These are phyloP conservation scores for Tolypocladium pustulatum DNA, from an alignment of 2,329 filamentous ascomycete genomes.

Conservation along the genomic window DNA sequence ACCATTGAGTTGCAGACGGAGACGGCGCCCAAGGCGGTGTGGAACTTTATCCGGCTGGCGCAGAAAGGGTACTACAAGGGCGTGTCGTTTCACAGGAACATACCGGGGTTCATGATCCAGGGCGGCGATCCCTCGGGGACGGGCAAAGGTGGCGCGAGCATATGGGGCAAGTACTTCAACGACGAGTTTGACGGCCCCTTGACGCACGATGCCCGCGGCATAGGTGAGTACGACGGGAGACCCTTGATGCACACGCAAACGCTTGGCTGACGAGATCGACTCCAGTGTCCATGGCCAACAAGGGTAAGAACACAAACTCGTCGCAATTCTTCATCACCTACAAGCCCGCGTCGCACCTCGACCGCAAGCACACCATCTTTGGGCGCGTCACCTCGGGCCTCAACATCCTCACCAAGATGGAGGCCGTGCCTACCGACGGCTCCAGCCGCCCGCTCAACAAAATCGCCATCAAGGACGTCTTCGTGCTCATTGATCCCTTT, in stretches of 20 bases:
- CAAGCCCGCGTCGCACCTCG: constrained; percentile 71
- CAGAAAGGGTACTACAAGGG: constrained; percentile 84
- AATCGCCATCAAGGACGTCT: constrained; percentile 70
- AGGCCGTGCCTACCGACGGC: constrained; percentile 66
- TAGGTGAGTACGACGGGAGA: constrained; percentile 24
- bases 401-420: constrained; percentile 63
- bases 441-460: constrained; percentile 66
- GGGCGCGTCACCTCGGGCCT: constrained; percentile 70
- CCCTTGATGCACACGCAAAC: background rate
- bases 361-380: constrained; percentile 96
- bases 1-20: constrained; percentile 88
- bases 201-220: constrained; percentile 71
- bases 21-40: constrained; percentile 83
- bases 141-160: constrained; percentile 76
- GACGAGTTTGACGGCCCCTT: constrained; percentile 89
- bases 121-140: constrained; percentile 91
- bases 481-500: constrained; percentile 88
- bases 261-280: background rate
- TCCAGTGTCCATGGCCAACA: constrained; percentile 80
- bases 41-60: constrained; percentile 87
- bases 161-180: constrained; percentile 90
- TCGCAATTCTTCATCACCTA: constrained; percentile 94
- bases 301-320: constrained; percentile 95
- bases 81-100: constrained; percentile 84
- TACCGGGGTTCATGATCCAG: constrained; percentile 95